Evolutionary conservation across 352 stramenopile genomes (phyloP), one percentile per base, ranked within the genome.

Genomic region (Phytopythium oedochilum): DNA sequence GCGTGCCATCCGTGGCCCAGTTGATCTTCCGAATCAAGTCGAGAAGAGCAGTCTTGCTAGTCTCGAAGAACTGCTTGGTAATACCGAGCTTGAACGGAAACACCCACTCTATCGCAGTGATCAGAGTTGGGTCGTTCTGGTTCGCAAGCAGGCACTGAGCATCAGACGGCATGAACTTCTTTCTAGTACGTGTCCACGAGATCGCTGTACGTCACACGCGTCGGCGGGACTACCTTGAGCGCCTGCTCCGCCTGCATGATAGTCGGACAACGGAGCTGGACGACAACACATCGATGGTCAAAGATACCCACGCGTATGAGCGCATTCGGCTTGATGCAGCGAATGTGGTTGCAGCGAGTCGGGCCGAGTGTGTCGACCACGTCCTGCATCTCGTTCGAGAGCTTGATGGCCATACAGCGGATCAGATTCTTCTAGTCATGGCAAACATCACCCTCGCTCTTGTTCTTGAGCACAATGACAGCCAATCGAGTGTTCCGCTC

Each of bases 241-340:
- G 95, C 81, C 36, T 96, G 77, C n/a, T 77, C 86, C 1, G 86
- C 95, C 59, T 92, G 81, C 64, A 94, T 83, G 48, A 96, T 93
- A 36, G 79, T 83, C 25, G 91, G 73, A 66, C 80, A 90, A n/a
- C 84, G 85, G 53, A 96, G 63, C 60, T 96, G 86, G 11, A 73
- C 80, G 5, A 90, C 79, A 10, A 95, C 86, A 47, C 93, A 96
- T 14, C 76, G 75, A 17, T 64, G 73, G 44, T 94, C 80, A 58
- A 91, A 96, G 43, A 73, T 68, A 14, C 78, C 78, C 4, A 83
- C 63, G 11, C 70, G 70, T 83, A 94, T 95, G 20, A 80, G 55
- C 6, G 75, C 66, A 59, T 96, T 96, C 35, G 86, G 86, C 68
- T 96, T 96, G 67, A 96, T 93, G 55, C 86, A 96, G 18, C 85